Evolutionary conservation across 2,329 filamentous ascomycete genomes (phyloP), one percentile per base, ranked within the genome.

Genomic region (Incumbomyces lentus): DNA sequence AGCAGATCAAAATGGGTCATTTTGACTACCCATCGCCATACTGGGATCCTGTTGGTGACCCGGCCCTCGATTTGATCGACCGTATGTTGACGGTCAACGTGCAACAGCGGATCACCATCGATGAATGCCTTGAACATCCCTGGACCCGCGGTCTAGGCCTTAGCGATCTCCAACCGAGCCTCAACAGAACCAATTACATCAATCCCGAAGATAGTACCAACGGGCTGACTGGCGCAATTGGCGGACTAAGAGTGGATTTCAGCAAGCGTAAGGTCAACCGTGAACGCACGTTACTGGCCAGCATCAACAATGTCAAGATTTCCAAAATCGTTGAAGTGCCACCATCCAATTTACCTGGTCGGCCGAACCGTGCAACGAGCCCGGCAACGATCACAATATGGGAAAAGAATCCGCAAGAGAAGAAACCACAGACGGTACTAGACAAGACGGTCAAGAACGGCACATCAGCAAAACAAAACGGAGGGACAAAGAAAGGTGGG

Each of bases 11-110:
- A 64, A 76, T 78, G 64, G 92, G 86, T 13, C 77, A 81, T 16
- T 98, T 95, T 60, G 86, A 95, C 64, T 98, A 95, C 60, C 90
- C 92, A 1, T 93, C 87, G 1, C 92, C 92, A 0, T 96, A 96
- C 65, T 98, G 88, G 88, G 87, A 94, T 63, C 78, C 80, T 2
- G 81, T 95, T 26, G 82, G 85, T 59, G 89, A 96, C 54, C 77
- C 84, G 46, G 92, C 90, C 6, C 72, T 98, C 44, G 88, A 96
- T 56, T 73, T 98, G 30, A 96, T 98, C 55, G 92, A 98, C 63
- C 77, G 76, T 35, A 98, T 98, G 92, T 76, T 98, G 42, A 84
- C 86, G 2, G 88, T 95, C 30, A 82, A 95, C 53, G 82, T 87
- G 2, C 79, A 86, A 22, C 78, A 82, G 63, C 81, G 92, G 40